phyloP scores from a whole-genome alignment of 352 stramenopile genomes.

The Phytophthora ramorum region DNA sequence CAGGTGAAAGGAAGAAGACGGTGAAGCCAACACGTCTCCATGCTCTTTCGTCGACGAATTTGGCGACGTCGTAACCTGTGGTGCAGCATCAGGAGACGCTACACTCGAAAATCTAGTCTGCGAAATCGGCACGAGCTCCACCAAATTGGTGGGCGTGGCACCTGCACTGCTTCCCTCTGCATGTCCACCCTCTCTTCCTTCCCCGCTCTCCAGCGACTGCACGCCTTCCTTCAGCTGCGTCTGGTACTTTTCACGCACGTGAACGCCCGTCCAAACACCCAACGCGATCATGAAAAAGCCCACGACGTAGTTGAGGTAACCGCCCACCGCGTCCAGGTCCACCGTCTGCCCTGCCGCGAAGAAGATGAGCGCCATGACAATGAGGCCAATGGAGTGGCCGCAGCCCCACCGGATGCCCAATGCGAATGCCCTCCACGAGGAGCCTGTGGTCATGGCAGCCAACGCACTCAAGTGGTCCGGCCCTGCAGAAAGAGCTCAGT shows the following conservation, averaged over 20 bases:
- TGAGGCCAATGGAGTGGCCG: conserved; percentile 89
- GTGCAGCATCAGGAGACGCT: conserved; percentile 9
- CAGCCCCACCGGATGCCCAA: conserved; percentile 93
- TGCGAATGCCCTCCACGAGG: conserved; percentile 80
- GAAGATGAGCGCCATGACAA: conserved; percentile 88
- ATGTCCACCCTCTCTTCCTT: not conserved
- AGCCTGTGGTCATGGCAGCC: conserved; percentile 84
- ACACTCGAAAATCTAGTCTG: conserved; percentile 19
- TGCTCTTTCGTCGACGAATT: conserved; percentile 13
- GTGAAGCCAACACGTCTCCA: conserved; percentile 12
- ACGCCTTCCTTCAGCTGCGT: conserved; percentile 47
- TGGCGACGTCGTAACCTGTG: conserved; percentile 8
- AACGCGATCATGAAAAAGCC: conserved; percentile 84
- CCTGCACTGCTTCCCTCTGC: conserved; percentile 16
- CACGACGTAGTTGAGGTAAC: conserved; percentile 76
- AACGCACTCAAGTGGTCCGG: conserved; percentile 92
- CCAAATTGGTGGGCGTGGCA: conserved; percentile 27
- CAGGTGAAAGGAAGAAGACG: conserved; percentile 33
- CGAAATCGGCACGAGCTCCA: conserved; percentile 32
- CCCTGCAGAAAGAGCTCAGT: conserved; percentile 20
- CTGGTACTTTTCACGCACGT: conserved; percentile 63
- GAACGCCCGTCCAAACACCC: conserved; percentile 60
- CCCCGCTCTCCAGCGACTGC: conserved; percentile 12
- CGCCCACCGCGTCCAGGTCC: conserved; percentile 60
- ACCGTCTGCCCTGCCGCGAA: conserved; percentile 66